Percentiles rank a stretch among this genome's conserved stretches.
Conservation (phyloP, 208 protist genomes). For the Balamuthia mandrillaris region DNA sequence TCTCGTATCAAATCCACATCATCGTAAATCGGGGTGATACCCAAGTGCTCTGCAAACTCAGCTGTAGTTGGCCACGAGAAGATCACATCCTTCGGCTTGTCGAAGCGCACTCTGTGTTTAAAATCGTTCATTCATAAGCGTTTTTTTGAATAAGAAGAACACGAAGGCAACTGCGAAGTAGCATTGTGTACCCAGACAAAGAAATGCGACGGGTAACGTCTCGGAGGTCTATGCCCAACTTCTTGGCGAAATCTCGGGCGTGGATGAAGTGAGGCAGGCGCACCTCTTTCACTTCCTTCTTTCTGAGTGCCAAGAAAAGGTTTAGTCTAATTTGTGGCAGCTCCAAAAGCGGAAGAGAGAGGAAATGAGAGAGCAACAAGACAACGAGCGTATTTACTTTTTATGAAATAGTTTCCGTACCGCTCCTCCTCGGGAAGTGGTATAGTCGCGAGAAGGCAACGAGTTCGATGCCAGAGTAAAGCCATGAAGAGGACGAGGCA, state of each 20-base stretch:
- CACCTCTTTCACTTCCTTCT: constrained; percentile 8
- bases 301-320: not conserved
- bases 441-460: not conserved
- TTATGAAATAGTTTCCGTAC: too few relatives aligned
- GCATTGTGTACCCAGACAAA: not conserved
- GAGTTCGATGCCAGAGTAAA: too few relatives aligned
- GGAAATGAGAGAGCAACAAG: too few relatives aligned
- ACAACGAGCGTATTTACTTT: too few relatives aligned
- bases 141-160: not conserved
- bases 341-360: too few relatives aligned
- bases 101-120: too few relatives aligned
- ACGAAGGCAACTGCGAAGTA: too few relatives aligned
- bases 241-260: constrained; percentile 28
- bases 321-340: too few relatives aligned
- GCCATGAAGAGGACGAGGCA: too few relatives aligned
- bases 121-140: not conserved
- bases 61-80: constrained; percentile 32
- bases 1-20: constrained; percentile 19
- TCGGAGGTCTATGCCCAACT: constrained; percentile 33
- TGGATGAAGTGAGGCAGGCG: constrained; percentile 34
- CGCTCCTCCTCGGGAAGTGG: too few relatives aligned
- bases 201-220: constrained; percentile 26
- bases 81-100: constrained; percentile 16
- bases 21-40: constrained; percentile 20
- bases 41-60: constrained; percentile 14